phyloP scores from a whole-genome alignment of 768 basidiomycete species.

The Hirschioporus abietinus region DNA sequence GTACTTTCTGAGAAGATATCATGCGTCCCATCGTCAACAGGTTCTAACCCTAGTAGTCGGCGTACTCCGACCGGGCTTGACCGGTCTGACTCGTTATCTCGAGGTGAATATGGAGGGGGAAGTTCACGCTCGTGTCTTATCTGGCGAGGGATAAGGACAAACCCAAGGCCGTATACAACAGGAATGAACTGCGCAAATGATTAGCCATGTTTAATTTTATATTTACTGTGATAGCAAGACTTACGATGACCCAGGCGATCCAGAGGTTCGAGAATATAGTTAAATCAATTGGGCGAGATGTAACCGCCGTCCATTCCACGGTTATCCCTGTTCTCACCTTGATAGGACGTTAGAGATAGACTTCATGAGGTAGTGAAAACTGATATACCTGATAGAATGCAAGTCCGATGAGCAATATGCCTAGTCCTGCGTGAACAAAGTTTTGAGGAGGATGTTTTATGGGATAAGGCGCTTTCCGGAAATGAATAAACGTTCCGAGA shows the following conservation, averaged over 20 bases:
- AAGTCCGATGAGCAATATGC: conserved; percentile 41
- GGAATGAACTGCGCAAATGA: conserved; percentile 33
- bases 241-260: conserved; percentile 42
- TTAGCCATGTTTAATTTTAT: conserved; percentile 2
- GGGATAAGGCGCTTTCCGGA: conserved; percentile 26
- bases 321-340: conserved; percentile 39
- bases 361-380: conserved; percentile 10
- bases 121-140: conserved; percentile 22
- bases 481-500: conserved; percentile 51
- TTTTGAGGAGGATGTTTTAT: conserved; percentile 46
- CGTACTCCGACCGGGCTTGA: background rate
- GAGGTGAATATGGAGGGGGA: conserved; percentile 3
- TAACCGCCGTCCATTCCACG: conserved; percentile 35
- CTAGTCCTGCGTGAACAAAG: conserved; percentile 50
- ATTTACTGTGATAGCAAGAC: conserved; percentile 13
- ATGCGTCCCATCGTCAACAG: conserved; percentile 18
- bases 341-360: conserved; percentile 5
- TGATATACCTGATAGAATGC: conserved; percentile 46
- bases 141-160: conserved; percentile 21
- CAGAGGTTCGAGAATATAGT: conserved; percentile 36
- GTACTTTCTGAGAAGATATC: conserved; percentile 12
- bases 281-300: conserved; percentile 26
- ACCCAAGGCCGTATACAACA: conserved; percentile 40
- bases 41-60: background rate
- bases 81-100: background rate